These are phyloP conservation scores for Lentithecium fluviatile DNA, from an alignment of 495 filamentous ascomycete species.

Conservation along the genomic window DNA sequence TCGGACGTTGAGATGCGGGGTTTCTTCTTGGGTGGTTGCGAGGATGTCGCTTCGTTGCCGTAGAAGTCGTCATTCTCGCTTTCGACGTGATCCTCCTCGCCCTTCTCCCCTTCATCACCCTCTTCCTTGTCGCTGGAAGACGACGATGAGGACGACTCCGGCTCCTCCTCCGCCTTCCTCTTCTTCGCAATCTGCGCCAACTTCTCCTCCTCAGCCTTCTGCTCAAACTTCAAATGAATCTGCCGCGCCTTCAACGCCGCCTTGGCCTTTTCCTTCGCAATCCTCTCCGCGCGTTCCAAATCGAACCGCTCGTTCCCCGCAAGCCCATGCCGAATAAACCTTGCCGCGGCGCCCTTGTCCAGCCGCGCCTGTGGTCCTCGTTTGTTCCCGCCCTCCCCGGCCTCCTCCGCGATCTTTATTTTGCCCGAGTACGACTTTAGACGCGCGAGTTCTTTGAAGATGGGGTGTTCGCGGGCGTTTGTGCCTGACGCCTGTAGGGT, in stretches of 20 bases:
- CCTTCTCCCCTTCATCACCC: slow-evolving; percentile 36
- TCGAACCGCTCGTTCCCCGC: slow-evolving; percentile 64
- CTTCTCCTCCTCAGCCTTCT: slow-evolving; percentile 41
- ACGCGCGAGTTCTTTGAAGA: slow-evolving; percentile 79
- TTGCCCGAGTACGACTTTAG: slow-evolving; percentile 93
- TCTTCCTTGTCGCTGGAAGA: too few species aligned
- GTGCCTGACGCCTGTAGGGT: slow-evolving; percentile 76
- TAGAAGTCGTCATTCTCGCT: slow-evolving; percentile 21
- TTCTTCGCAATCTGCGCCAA: slow-evolving; percentile 34
- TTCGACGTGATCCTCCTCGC: neutral
- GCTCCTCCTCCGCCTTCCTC: slow-evolving; percentile 30
- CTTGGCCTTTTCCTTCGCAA: slow-evolving; percentile 47
- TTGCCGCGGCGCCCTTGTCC: slow-evolving; percentile 74
- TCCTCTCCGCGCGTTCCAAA: slow-evolving; percentile 17
- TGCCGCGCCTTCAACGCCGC: slow-evolving; percentile 21
- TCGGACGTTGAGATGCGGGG: too few species aligned
- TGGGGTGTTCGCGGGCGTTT: slow-evolving; percentile 76
- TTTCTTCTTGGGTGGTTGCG: neutral
- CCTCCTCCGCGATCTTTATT: slow-evolving; percentile 65
- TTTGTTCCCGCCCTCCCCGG: slow-evolving; percentile 49
- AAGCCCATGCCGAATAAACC: slow-evolving; percentile 79
- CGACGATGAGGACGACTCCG: slow-evolving; percentile 8
- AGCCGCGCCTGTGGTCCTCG: slow-evolving; percentile 48
- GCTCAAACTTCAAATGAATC: slow-evolving; percentile 36
- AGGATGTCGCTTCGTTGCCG: neutral